Base-by-base conservation (phyloP, 2,329 filamentous ascomycete genomes). In the Ophiostoma sp. region DNA sequence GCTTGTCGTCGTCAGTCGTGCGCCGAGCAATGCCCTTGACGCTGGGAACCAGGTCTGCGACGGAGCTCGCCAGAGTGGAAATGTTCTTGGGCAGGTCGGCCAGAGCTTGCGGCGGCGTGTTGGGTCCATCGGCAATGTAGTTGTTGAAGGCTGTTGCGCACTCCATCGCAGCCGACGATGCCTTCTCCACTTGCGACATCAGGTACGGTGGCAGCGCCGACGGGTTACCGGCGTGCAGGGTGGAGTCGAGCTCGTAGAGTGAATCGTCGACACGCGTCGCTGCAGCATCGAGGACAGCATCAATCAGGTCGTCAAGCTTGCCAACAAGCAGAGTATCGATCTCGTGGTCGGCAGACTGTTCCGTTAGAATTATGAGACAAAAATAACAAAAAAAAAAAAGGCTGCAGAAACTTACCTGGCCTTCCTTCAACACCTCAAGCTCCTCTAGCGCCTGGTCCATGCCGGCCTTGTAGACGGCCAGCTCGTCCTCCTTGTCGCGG, bases 111-210 rank as follows among this genome's bases (percentile, higher is more conserved):
- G 1, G 90, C 9, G 88, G 89, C 76, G 91, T 92, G 77, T 93
- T 96, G 5, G 94, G 93, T 0, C 95, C 95, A 76, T 99, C 95
- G 7, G 94, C 95, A 74, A 99, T 96, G 78, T 96, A 98, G 79
- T 96, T 96, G 82, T 97, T 99, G 84, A 98, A 99, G 0, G 95
- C 89, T 0, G 94, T 98, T 1, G 94, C 95, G 78, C 99, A 99
- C 77, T 99, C 95, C 78, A 96, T 98, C 12, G 95, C 92, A 72
- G 89, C 96, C 9, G 93, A 88, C 7, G 93, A 95, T 0, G 95
- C 93, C 81, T 98, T 99, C 77, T 99, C 95, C 69, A 98, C 93
- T 77, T 98, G 94, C 1, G 94, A 98, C 66, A 99, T 83, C 12
- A 99, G 93, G 76, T 96, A 98, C 1, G 94, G 87, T 14, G 95